These are phyloP conservation scores for Conringia planisiliqua DNA, from an alignment of 345 rosid species.

Conservation along the genomic window DNA sequence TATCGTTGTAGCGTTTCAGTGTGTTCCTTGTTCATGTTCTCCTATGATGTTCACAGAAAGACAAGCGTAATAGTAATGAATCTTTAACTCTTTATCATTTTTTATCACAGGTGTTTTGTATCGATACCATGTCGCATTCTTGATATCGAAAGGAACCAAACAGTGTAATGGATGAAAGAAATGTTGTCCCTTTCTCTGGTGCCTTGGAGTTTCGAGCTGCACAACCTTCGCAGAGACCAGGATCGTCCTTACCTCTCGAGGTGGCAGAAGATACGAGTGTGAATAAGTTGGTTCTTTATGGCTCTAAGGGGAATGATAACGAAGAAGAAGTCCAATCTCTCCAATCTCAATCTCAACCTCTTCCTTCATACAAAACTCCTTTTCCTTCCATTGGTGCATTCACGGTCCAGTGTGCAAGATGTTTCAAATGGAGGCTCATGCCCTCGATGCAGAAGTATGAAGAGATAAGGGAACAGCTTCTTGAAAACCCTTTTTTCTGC, in stretches of 20 bases:
- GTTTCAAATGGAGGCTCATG: conserved; percentile 92
- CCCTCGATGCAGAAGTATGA: conserved; percentile 87
- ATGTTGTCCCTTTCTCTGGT: conserved; percentile 29
- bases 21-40: not conserved
- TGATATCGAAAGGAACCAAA: conserved; percentile 31
- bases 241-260: conserved; percentile 39
- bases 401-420: conserved; percentile 80
- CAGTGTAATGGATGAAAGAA: conserved; percentile 40
- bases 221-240: conserved; percentile 35
- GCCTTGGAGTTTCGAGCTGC: conserved; percentile 24
- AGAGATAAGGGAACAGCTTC: conserved; percentile 80
- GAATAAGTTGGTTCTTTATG: conserved; percentile 67
- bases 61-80: not conserved
- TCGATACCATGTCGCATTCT: conserved; percentile 42
- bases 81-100: not conserved
- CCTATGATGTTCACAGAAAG: not conserved
- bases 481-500: conserved; percentile 71
- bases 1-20: too few relatives aligned
- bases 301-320: conserved; percentile 39
- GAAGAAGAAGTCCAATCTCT: conserved; percentile 27
- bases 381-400: conserved; percentile 79
- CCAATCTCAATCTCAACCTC: conserved; percentile 24
- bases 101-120: conserved; percentile 3
- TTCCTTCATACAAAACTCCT: conserved; percentile 36
- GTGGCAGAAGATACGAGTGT: conserved; percentile 17